These are phyloP conservation scores for Peronospora belbahrii DNA, from an alignment of 352 stramenopile genomes.

Conservation along the genomic window DNA sequence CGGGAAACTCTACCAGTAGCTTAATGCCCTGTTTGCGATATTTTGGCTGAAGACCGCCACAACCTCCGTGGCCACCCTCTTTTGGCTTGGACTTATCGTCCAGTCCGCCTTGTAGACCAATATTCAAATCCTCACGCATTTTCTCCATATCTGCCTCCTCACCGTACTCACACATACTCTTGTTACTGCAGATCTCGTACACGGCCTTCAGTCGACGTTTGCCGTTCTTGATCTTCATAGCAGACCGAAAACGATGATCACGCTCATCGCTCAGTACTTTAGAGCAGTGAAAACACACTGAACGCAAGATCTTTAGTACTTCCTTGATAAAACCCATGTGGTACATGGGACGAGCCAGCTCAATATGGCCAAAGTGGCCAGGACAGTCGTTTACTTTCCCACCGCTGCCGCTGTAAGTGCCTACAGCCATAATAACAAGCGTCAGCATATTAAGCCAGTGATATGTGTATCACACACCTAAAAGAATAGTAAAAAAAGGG, in stretches of 20 bases:
- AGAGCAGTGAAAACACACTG: constrained; percentile 97
- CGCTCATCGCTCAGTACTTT: constrained; percentile 91
- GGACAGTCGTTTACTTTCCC: constrained; percentile 95
- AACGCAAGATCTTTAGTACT: constrained; percentile 89
- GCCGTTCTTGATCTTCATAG: constrained; percentile 85
- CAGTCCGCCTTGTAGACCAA: constrained; percentile 72
- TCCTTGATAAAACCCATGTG: constrained; percentile 97
- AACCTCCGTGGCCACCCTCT: constrained; percentile 75
- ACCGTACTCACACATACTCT: constrained; percentile 83
- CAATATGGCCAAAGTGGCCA: constrained; percentile 99
- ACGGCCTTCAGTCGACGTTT: constrained; percentile 90
- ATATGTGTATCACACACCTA: background rate
- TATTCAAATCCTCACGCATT: constrained; percentile 83
- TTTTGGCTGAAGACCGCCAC: constrained; percentile 88
- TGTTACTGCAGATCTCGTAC: constrained; percentile 91
- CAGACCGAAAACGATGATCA: constrained; percentile 67
- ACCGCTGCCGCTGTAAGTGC: constrained; percentile 85
- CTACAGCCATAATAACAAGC: constrained; percentile 14
- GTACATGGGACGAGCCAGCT: constrained; percentile 95
- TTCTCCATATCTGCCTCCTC: constrained; percentile 85
- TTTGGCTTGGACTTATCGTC: constrained; percentile 80
- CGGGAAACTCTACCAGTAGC: constrained; percentile 92
- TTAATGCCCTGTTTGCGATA: constrained; percentile 94
- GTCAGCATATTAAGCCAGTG: constrained; percentile 5
- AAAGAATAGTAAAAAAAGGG: background rate